Base-by-base conservation (phyloP, 1,139 yeast species). In the Taiozyma sp. region DNA sequence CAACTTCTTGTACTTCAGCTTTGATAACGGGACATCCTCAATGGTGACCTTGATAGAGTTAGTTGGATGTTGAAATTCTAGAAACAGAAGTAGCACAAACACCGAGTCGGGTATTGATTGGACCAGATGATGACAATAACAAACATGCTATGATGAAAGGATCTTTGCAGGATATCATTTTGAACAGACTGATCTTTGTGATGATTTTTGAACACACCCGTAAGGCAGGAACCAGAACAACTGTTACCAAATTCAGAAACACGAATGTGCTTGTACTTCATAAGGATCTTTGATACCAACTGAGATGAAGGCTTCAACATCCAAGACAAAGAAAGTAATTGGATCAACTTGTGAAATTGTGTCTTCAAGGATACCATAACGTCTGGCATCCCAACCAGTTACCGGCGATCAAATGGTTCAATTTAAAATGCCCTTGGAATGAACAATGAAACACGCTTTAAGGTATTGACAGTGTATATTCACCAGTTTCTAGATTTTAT, bases 201-300 rank as follows among this genome's bases (percentile, higher is more conserved):
- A 76, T 99, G 85, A 70, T 92, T 97, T 74, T 81, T 91, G 79
- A 91, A 93, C 98, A 93, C 93, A 64, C 97, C 97, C 96, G 88
- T 68, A 93, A 76, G 52, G 99, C 99, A 63, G 87, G 71, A 61
- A 92, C 96, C 99, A 53, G 98, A 91, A 78, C 99, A 87, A 80
- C 98, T 91, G 82, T 93, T 93, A 78, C 99, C 99, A 62, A 93
- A 92, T 74, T 93, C 98, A 48, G 98, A 91, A 56, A 93, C 96
- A 71, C 93, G 99, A 52, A 95, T 96, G 68, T 93, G 93, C 75
- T 93, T 87, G 81, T 93, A 93, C 80, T 77, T 93, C 99, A 70
- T 90, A 93, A 57, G 99, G 99, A 71, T 93, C 99, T 55, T 97
- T 90, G 65, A 93, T 76, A 85, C 99, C 99, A 59, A 97, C 83